These are phyloP conservation scores for Mortierella sp. DNA, from an alignment of 371 early-diverging fungal species.

Conservation along the genomic window DNA sequence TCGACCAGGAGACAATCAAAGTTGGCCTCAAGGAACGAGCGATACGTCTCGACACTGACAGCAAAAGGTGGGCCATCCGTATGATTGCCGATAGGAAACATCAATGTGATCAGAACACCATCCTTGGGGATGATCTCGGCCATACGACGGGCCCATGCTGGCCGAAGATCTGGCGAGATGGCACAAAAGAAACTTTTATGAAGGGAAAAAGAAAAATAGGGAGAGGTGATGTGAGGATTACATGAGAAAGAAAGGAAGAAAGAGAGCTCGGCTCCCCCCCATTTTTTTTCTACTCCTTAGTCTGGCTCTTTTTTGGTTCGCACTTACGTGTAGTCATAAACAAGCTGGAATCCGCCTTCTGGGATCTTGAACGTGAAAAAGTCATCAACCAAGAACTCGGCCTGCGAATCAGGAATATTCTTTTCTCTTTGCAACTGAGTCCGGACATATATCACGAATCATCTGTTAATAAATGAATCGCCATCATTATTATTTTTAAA, in stretches of 20 bases:
- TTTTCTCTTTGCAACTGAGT: conserved; percentile 47
- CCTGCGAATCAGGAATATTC: conserved; percentile 54
- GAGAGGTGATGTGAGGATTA: not conserved
- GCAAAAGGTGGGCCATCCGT: conserved; percentile 75
- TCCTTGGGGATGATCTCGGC: conserved; percentile 75
- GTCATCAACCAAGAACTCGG: conserved; percentile 70
- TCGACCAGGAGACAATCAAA: conserved; percentile 70
- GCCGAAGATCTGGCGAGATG: conserved; percentile 72
- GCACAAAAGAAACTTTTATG: conserved; percentile 82
- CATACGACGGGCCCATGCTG: conserved; percentile 78
- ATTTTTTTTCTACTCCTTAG: not conserved
- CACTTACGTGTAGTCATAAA: conserved; percentile 85
- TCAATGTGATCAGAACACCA: conserved; percentile 83
- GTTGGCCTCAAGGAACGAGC: conserved; percentile 56
- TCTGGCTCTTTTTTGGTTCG: not conserved
- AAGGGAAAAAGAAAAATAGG: not conserved
- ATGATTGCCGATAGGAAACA: conserved; percentile 76
- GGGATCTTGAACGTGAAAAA: conserved; percentile 78
- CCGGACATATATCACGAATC: too few species aligned
- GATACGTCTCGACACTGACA: conserved; percentile 65
- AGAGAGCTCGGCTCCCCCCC: too few species aligned
- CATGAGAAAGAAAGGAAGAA: not conserved
- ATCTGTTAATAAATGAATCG: not conserved
- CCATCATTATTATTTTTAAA: not conserved
- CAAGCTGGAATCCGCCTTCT: conserved; percentile 70